These are phyloP conservation scores for Pachysandra terminalis DNA, from an alignment of 164 flowering plant species.

Conservation along the genomic window DNA sequence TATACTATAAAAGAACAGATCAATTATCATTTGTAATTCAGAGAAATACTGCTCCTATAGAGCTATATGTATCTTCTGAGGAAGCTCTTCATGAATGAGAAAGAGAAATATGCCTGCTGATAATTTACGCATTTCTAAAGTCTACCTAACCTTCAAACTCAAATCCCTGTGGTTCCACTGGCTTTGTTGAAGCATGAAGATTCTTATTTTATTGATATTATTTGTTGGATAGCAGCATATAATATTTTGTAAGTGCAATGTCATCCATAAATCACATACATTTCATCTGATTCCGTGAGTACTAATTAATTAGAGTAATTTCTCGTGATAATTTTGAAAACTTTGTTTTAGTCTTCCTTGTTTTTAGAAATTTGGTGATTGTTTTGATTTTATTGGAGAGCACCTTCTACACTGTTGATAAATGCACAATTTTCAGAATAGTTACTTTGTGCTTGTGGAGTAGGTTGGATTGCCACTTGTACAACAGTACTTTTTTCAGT, in stretches of 20 bases:
- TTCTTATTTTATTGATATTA: not conserved
- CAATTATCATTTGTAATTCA: no score
- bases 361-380: not conserved
- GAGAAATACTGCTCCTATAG: no score
- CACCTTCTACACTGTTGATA: not conserved
- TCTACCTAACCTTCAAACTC: no score
- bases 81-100: not conserved
- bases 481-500: conserved; percentile 90
- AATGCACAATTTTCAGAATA: conserved; percentile 3
- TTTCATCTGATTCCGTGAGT: not conserved
- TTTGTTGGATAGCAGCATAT: no score
- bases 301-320: not conserved
- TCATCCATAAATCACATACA: not conserved
- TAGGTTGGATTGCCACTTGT: conserved; percentile 96
- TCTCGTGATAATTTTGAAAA: not conserved
- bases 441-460: conserved; percentile 16
- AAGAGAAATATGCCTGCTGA: not conserved
- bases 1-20: no score
- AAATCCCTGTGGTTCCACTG: not conserved
- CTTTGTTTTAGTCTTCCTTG: not conserved
- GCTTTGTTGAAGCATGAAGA: no score
- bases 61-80: not conserved
- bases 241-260: no score
- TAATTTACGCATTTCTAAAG: no score
- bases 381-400: not conserved